Percentiles rank a stretch among this genome's conserved stretches.
These are phyloP conservation scores for Paracamarosporium sp. DNA, from an alignment of 2,329 filamentous ascomycete species.

Conservation along the genomic window DNA sequence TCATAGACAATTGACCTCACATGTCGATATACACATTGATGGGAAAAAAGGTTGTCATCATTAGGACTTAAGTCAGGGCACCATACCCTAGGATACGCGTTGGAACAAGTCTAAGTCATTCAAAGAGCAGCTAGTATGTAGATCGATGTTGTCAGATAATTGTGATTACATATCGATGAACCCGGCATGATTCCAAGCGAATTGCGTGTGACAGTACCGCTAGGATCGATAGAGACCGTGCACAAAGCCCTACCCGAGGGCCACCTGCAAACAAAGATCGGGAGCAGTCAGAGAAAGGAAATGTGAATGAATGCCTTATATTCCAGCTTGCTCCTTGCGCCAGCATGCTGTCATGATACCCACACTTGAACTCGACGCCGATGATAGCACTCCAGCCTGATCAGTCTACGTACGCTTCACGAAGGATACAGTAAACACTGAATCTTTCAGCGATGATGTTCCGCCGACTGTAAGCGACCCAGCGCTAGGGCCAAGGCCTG, in stretches of 20 bases:
- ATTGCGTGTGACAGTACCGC: background rate
- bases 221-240: background rate
- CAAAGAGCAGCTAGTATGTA: background rate
- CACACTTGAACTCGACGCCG: background rate
- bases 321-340: background rate
- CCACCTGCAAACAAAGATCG: background rate
- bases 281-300: background rate
- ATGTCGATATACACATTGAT: too few relatives aligned
- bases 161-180: background rate
- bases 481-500: slow-evolving; percentile 23
- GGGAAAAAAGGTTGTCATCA: too few relatives aligned
- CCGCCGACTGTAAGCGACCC: slow-evolving; percentile 32
- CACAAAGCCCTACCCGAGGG: background rate
- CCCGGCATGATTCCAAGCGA: background rate
- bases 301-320: background rate
- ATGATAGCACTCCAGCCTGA: background rate
- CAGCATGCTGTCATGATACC: background rate
- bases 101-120: background rate
- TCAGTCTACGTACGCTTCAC: background rate
- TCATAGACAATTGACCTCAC: too few relatives aligned
- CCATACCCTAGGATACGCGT: background rate
- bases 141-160: background rate
- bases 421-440: slow-evolving; percentile 25
- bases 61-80: too few relatives aligned
- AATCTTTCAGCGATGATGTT: slow-evolving; percentile 23